These are phyloP conservation scores for Coemansia sp. DNA, from an alignment of 192 early-diverging fungal genomes.

Conservation along the genomic window DNA sequence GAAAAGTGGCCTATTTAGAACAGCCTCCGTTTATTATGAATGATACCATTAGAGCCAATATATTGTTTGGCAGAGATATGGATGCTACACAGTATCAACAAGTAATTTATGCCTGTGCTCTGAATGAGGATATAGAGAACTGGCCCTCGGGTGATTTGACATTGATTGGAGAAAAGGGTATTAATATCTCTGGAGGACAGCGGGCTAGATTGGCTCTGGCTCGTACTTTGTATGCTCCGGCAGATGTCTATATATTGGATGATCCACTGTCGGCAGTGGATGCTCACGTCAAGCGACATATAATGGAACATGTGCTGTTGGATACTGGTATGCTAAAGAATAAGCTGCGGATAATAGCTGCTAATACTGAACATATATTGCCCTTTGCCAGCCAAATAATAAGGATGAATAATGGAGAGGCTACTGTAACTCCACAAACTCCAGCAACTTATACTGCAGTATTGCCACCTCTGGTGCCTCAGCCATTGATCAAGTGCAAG, in stretches of 20 bases:
- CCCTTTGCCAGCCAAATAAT: neutral
- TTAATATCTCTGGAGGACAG: slow-evolving; percentile 63
- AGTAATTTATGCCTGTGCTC: slow-evolving; percentile 27
- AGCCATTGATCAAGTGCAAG: neutral
- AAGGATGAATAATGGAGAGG: neutral
- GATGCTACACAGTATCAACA: slow-evolving; percentile 14
- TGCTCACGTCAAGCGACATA: slow-evolving; percentile 17
- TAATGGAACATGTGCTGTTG: slow-evolving; percentile 25
- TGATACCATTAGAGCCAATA: slow-evolving; percentile 41
- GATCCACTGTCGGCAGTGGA: slow-evolving; percentile 31
- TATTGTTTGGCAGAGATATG: slow-evolving; percentile 26
- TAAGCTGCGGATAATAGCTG: neutral
- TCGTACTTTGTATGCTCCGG: slow-evolving; percentile 59
- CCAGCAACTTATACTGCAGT: neutral
- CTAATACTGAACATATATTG: neutral
- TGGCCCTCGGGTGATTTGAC: slow-evolving; percentile 42
- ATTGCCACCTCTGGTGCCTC: neutral
- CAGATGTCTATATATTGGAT: slow-evolving; percentile 50
- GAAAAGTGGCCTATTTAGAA: slow-evolving; percentile 42
- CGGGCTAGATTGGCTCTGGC: slow-evolving; percentile 64
- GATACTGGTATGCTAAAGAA: neutral
- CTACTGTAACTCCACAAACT: neutral
- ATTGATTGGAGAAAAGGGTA: slow-evolving; percentile 58
- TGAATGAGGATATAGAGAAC: slow-evolving; percentile 16
- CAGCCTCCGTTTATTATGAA: slow-evolving; percentile 46